These are phyloP conservation scores for Cryptococcus sp. DNA, from an alignment of 1,284 basidiomycete genomes.

Conservation along the genomic window DNA sequence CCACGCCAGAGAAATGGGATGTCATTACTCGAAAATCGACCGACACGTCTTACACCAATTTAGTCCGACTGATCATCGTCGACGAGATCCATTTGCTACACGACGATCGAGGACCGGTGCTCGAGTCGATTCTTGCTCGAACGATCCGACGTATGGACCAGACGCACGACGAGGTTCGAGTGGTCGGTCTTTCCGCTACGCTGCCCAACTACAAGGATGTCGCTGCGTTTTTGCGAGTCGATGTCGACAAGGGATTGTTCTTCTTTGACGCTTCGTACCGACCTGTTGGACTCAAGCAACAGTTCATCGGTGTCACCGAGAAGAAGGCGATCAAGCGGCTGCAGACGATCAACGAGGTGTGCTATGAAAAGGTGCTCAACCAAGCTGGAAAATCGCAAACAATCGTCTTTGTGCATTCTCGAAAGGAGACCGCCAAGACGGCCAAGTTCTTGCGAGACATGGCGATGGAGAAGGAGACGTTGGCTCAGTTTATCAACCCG, in stretches of 20 bases:
- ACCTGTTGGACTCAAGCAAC: slow-evolving; percentile 91
- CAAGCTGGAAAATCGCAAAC: slow-evolving; percentile 74
- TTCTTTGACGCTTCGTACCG: slow-evolving; percentile 94
- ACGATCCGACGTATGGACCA: slow-evolving; percentile 95
- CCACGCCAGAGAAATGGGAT: slow-evolving; percentile 99
- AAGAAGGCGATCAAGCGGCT: slow-evolving; percentile 99
- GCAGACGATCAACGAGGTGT: slow-evolving; percentile 98
- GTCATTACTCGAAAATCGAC: slow-evolving; percentile 98
- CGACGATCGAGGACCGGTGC: slow-evolving; percentile 95
- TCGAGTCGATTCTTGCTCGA: slow-evolving; percentile 86
- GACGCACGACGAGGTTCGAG: slow-evolving; percentile 82
- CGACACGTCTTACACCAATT: slow-evolving; percentile 94
- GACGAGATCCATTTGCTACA: slow-evolving; percentile 98
- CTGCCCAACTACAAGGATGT: slow-evolving; percentile 98
- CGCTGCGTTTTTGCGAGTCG: slow-evolving; percentile 95
- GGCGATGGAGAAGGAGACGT: slow-evolving; percentile 94
- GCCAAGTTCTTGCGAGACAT: slow-evolving; percentile 90
- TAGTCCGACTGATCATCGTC: slow-evolving; percentile 93
- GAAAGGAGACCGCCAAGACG: slow-evolving; percentile 97
- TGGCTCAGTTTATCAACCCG: slow-evolving; percentile 89
- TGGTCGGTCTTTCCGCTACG: slow-evolving; percentile 93
- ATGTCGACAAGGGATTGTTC: slow-evolving; percentile 86
- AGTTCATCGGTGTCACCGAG: slow-evolving; percentile 96
- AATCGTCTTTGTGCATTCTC: slow-evolving; percentile 94
- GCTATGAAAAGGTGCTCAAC: slow-evolving; percentile 96